phyloP scores from a whole-genome alignment of 169 alveolate species.

The Eimeria praecox region DNA sequence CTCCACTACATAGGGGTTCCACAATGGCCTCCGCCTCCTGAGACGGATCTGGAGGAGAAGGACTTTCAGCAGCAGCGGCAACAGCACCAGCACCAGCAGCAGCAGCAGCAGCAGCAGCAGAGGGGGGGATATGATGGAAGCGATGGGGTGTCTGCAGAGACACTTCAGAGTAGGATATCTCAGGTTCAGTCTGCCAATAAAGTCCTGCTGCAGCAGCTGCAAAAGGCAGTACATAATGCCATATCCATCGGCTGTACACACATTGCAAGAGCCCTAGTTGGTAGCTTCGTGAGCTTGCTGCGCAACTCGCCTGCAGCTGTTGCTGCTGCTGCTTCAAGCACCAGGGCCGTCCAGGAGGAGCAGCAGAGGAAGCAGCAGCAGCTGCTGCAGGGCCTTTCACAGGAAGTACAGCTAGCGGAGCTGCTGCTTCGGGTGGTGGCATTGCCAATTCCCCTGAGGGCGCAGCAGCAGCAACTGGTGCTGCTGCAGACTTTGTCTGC shows the following conservation, averaged over 20 bases:
- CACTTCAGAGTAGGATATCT: neutral
- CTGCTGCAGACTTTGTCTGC: constrained; percentile 74
- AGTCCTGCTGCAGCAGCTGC: constrained; percentile 51
- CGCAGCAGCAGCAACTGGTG: constrained; percentile 67
- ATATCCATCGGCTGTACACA: constrained; percentile 36
- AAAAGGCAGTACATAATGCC: constrained; percentile 40
- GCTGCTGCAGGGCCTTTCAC: constrained; percentile 19
- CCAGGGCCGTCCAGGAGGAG: constrained; percentile 9
- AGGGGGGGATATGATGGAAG: neutral
- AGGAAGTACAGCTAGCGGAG: constrained; percentile 66
- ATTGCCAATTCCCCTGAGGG: constrained; percentile 27
- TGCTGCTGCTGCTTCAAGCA: neutral
- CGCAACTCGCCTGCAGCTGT: constrained; percentile 26
- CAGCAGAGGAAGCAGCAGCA: constrained; percentile 68
- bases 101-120: constrained; percentile 34
- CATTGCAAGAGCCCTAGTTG: constrained; percentile 32
- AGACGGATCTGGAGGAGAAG: neutral
- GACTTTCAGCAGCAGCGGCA: constrained; percentile 60
- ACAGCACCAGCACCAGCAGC: constrained; percentile 40
- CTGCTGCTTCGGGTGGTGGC: constrained; percentile 62
- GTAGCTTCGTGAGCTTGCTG: constrained; percentile 11
- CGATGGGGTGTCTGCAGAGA: neutral
- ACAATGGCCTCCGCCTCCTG: constrained; percentile 29
- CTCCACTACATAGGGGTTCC: constrained; percentile 56
- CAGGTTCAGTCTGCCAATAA: constrained; percentile 6